Conservation (phyloP, 75 land plant genomes). For the Cunninghamia lanceolata region DNA sequence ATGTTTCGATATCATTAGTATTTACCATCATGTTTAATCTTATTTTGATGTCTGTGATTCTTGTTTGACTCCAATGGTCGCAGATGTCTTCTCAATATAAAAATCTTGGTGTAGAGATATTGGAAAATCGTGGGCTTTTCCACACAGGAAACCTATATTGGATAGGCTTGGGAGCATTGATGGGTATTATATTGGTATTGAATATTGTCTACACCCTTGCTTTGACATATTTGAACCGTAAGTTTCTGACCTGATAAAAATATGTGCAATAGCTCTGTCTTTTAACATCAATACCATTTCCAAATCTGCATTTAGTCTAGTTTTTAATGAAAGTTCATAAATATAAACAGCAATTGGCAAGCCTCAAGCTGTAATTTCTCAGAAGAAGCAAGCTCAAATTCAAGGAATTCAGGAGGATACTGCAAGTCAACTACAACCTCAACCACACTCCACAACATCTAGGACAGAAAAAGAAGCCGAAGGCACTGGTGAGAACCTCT, state of each 20-base stretch:
- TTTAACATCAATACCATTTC: not conserved
- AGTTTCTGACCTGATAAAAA: conserved; percentile 4
- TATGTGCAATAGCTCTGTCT: not conserved
- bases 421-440: not conserved
- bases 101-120: conserved; percentile 38
- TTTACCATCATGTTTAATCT: not conserved
- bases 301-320: not conserved
- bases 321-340: not conserved
- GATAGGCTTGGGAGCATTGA: conserved; percentile 60
- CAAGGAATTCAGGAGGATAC: conserved; percentile 33
- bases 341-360: conserved; percentile 58
- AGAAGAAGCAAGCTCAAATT: conserved; percentile 52
- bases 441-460: conserved; percentile 7
- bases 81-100: conserved; percentile 32
- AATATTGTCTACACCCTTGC: conserved; percentile 62
- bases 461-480: conserved; percentile 25
- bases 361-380: conserved; percentile 69
- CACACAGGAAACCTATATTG: conserved; percentile 50
- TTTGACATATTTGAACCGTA: conserved; percentile 60
- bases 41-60: not conserved
- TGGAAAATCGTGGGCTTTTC: conserved; percentile 42
- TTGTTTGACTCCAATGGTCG: not conserved
- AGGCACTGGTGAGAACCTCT: conserved; percentile 27
- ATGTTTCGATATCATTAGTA: not conserved
- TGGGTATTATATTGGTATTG: conserved; percentile 52